phyloP scores from a whole-genome alignment of 441 rosid species.

The Mallotus japonicus region DNA sequence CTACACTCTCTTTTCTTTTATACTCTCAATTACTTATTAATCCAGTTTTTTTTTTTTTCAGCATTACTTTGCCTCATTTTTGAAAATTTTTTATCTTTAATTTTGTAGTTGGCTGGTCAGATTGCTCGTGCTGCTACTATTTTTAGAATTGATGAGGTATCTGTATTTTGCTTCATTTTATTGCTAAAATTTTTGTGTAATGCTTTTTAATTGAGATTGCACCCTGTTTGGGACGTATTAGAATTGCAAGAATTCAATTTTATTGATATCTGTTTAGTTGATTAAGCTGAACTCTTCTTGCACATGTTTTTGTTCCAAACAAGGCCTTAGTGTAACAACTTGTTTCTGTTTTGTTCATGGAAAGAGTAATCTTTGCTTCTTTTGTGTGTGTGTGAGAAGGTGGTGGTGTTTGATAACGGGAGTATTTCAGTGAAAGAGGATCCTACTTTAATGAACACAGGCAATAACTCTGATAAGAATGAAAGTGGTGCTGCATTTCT shows the following conservation, averaged over 20 bases:
- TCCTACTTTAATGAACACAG: conserved; percentile 14
- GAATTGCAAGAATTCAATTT: no score
- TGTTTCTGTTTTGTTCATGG: not conserved
- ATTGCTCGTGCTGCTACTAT: conserved; percentile 92
- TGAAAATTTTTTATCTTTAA: not conserved
- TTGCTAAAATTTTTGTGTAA: not conserved
- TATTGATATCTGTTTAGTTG: no score
- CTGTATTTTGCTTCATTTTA: not conserved
- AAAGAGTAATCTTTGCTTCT: no score
- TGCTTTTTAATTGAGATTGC: no score
- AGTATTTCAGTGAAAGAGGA: conserved; percentile 36
- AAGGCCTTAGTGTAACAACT: no score
- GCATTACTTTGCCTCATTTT: not conserved
- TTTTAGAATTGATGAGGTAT: conserved; percentile 77
- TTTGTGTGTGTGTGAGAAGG: conserved; percentile 33
- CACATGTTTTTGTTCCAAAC: no score
- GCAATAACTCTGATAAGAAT: conserved; percentile 38
- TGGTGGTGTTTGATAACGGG: conserved; percentile 84
- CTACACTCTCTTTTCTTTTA: conserved; percentile 18
- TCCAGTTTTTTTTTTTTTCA: not conserved
- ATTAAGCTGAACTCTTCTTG: no score
- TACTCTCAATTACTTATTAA: not conserved
- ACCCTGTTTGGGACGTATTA: no score
- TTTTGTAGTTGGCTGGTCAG: conserved; percentile 79
- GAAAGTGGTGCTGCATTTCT: conserved; percentile 86